These are phyloP conservation scores for Carex myosuroides DNA, from an alignment of 176 grass and related monocot genomes.

Conservation along the genomic window DNA sequence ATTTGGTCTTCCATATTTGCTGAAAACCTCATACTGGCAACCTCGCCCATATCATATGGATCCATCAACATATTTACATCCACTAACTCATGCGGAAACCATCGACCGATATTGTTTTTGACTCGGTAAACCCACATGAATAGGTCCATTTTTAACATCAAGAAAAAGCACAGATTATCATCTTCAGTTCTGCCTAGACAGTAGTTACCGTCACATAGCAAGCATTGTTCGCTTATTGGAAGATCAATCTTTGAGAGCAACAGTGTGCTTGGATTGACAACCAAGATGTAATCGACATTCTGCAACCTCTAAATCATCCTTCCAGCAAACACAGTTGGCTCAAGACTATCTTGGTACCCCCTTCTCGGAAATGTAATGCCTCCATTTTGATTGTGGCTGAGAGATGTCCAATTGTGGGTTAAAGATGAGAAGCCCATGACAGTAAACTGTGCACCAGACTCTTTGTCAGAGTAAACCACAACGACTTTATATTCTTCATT, in stretches of 20 bases:
- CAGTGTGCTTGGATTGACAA: slow-evolving; percentile 18
- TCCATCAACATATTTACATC: slow-evolving; percentile 18
- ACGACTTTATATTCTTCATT: slow-evolving; percentile 6
- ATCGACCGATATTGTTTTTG: slow-evolving; percentile 2
- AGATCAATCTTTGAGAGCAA: slow-evolving; percentile 28
- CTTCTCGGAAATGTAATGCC: background rate
- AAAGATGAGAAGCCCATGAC: background rate
- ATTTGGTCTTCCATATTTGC: slow-evolving; percentile 36
- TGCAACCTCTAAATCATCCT: slow-evolving; percentile 38
- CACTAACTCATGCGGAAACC: slow-evolving; percentile 21
- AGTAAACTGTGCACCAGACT: background rate
- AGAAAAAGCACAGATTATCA: slow-evolving; percentile 39
- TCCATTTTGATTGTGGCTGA: background rate
- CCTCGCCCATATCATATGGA: slow-evolving; percentile 11
- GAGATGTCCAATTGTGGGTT: background rate
- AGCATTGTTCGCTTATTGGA: background rate
- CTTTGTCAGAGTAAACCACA: slow-evolving; percentile 5
- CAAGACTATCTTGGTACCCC: background rate
- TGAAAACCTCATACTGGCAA: slow-evolving; percentile 35
- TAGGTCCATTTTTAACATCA: slow-evolving; percentile 18
- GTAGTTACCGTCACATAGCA: slow-evolving; percentile 30
- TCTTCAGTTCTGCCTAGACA: slow-evolving; percentile 39
- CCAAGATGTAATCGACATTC: slow-evolving; percentile 27
- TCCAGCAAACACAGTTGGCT: slow-evolving; percentile 30
- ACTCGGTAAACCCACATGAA: background rate